These are phyloP conservation scores for Heritiera littoralis DNA, from an alignment of 345 rosid species.

Conservation along the genomic window DNA sequence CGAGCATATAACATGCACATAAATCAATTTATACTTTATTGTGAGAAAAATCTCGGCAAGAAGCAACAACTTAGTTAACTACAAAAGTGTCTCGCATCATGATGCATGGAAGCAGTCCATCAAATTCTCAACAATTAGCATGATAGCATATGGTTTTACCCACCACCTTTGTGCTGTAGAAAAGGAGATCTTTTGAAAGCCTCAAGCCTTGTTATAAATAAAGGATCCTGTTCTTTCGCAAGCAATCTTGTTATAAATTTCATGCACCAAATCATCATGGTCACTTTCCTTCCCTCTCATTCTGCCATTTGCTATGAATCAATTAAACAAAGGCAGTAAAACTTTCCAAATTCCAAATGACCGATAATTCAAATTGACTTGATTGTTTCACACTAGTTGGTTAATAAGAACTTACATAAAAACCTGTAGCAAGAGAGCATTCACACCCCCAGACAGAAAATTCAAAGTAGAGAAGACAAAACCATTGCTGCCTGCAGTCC, in stretches of 20 bases:
- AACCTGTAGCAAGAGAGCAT: background rate
- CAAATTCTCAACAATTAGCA: background rate
- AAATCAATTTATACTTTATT: background rate
- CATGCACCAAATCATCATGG: background rate
- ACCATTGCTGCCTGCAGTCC: background rate
- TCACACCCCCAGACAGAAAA: background rate
- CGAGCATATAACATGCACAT: background rate
- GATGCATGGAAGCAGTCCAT: too few relatives aligned
- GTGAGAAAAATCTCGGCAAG: background rate
- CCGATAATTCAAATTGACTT: background rate
- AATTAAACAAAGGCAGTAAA: background rate
- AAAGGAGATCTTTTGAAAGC: background rate
- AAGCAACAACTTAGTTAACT: background rate
- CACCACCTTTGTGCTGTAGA: background rate
- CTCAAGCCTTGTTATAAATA: background rate
- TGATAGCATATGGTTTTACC: background rate
- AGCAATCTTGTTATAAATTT: background rate
- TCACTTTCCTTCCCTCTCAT: background rate
- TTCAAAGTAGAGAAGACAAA: background rate
- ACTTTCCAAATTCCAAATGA: background rate
- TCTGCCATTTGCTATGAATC: background rate
- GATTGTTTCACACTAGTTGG: background rate
- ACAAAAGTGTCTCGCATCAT: too few relatives aligned
- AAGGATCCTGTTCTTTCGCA: background rate
- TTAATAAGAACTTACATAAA: background rate